Conservation (phyloP, 805 yeast species). For the Metschnikowia kunwiensis region DNA sequence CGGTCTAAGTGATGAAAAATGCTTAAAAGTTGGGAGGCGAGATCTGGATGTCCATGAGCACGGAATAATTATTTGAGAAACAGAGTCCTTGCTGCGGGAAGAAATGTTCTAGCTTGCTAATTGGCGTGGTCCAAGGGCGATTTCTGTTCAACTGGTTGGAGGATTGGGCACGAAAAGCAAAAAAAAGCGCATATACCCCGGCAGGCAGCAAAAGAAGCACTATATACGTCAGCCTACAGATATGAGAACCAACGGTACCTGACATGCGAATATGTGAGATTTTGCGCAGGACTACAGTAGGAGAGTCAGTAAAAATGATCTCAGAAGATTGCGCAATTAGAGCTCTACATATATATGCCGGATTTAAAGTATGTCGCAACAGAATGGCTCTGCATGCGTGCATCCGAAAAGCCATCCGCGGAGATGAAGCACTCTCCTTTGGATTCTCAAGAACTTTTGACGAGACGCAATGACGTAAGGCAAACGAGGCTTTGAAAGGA, state of each 20-base stretch:
- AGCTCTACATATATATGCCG: slow-evolving; percentile 3
- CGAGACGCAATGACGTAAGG: background rate
- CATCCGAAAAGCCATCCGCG: background rate
- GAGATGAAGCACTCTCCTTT: background rate
- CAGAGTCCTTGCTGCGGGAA: too few species aligned
- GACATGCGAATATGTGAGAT: slow-evolving; percentile 13
- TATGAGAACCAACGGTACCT: slow-evolving; percentile 9
- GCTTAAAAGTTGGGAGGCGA: background rate
- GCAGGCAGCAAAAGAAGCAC: slow-evolving; percentile 8
- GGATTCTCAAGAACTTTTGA: background rate
- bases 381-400: background rate
- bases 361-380: slow-evolving; percentile 4
- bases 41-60: slow-evolving; percentile 3
- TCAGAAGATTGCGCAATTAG: slow-evolving; percentile 10
- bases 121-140: too few species aligned
- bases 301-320: slow-evolving; percentile 8
- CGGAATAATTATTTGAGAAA: too few species aligned
- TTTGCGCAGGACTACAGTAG: slow-evolving; percentile 13
- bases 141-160: too few species aligned
- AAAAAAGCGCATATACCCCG: slow-evolving; percentile 5
- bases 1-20: background rate
- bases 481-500: background rate
- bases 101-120: too few species aligned
- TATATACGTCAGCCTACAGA: slow-evolving; percentile 7
- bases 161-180: too few species aligned